These are phyloP conservation scores for Mycosphaerella sp. DNA, from an alignment of 2,329 filamentous ascomycete genomes.

Conservation along the genomic window DNA sequence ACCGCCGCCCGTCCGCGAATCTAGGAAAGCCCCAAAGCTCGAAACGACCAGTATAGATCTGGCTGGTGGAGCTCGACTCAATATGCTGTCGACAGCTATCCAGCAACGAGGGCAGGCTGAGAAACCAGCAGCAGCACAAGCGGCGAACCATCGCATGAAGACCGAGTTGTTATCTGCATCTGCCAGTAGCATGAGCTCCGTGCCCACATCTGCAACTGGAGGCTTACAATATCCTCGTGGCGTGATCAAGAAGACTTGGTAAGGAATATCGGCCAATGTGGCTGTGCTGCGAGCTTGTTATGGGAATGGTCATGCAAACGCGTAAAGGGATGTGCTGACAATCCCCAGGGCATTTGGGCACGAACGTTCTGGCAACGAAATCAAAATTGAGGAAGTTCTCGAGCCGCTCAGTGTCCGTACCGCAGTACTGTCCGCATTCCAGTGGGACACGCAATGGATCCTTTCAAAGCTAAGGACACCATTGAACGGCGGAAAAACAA, in stretches of 20 bases:
- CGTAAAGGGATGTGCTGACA: not conserved
- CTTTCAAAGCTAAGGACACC: constrained; percentile 52
- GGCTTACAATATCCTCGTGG: constrained; percentile 51
- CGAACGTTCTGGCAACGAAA: constrained; percentile 59
- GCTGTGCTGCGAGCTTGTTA: too few relatives aligned
- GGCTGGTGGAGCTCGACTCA: constrained; percentile 24
- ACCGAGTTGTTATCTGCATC: not conserved
- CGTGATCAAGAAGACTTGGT: constrained; percentile 73
- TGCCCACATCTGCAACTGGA: not conserved
- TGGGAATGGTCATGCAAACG: too few relatives aligned
- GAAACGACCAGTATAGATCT: constrained; percentile 17
- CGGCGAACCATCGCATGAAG: constrained; percentile 21
- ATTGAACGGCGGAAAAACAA: constrained; percentile 52
- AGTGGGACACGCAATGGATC: constrained; percentile 79
- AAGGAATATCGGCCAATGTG: not conserved
- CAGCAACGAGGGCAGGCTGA: constrained; percentile 19
- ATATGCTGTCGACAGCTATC: constrained; percentile 22
- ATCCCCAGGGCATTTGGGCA: constrained; percentile 47
- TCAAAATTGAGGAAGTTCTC: constrained; percentile 81
- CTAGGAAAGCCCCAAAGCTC: constrained; percentile 26
- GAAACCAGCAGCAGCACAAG: constrained; percentile 21
- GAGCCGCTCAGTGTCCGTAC: constrained; percentile 65
- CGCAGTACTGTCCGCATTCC: constrained; percentile 78
- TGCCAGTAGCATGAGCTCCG: not conserved
- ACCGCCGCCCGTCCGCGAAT: constrained; percentile 27